These are phyloP conservation scores for Ceratobasidium sp. DNA, from an alignment of 1,284 basidiomycete genomes.

Conservation along the genomic window DNA sequence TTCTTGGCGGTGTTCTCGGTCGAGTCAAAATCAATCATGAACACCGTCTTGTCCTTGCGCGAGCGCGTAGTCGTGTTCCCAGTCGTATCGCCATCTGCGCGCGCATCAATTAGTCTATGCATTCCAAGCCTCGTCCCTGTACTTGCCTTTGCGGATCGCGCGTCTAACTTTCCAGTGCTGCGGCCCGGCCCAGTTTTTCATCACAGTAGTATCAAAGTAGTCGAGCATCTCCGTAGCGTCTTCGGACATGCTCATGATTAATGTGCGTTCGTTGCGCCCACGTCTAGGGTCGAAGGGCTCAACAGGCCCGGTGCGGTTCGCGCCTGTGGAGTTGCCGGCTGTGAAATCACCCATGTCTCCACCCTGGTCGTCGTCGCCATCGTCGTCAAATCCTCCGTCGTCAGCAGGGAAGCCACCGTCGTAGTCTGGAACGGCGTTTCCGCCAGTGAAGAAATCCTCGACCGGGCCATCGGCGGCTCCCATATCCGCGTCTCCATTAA, in stretches of 20 bases:
- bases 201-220: conserved; percentile 89
- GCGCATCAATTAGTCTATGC: conserved; percentile 28
- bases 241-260: conserved; percentile 85
- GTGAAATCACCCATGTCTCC: conserved; percentile 35
- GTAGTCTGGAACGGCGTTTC: conserved; percentile 59
- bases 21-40: conserved; percentile 83
- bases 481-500: conserved; percentile 47
- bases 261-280: conserved; percentile 72
- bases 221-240: conserved; percentile 77
- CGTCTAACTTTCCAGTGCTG: conserved; percentile 96
- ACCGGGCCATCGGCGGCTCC: conserved; percentile 56
- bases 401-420: conserved; percentile 55
- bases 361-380: conserved; percentile 54
- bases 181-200: conserved; percentile 98
- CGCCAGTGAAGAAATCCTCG: conserved; percentile 80
- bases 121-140: conserved; percentile 7
- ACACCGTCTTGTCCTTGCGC: conserved; percentile 81
- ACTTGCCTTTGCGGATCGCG: conserved; percentile 73
- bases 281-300: conserved; percentile 82
- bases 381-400: conserved; percentile 49
- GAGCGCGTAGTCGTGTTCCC: conserved; percentile 50
- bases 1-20: conserved; percentile 70
- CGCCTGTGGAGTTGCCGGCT: conserved; percentile 50
- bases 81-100: conserved; percentile 63
- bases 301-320: conserved; percentile 57